Conservation (phyloP, 108 stramenopile species). For the Bacterosira constricta region DNA sequence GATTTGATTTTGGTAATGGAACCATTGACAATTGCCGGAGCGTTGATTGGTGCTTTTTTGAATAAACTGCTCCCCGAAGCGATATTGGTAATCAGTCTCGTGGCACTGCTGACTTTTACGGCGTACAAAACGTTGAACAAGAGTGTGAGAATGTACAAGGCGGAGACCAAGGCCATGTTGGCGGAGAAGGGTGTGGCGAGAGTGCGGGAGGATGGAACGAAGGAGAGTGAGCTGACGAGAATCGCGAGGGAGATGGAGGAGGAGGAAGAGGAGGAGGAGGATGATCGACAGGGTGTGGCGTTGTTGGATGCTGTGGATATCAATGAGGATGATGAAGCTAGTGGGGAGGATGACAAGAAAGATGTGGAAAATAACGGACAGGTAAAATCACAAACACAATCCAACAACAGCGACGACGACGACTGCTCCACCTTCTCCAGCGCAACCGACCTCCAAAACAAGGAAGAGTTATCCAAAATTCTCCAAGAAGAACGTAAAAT, state of each 20-base stretch:
- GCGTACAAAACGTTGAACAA: constrained; percentile 87
- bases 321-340: constrained; percentile 11
- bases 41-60: constrained; percentile 86
- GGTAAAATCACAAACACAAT: background rate
- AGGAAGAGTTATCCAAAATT: constrained; percentile 53
- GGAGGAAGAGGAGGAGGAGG: constrained; percentile 36
- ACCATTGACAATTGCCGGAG: constrained; percentile 92
- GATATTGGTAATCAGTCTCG: constrained; percentile 80
- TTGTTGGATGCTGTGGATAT: constrained; percentile 31
- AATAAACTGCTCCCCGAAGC: constrained; percentile 87
- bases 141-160: constrained; percentile 84
- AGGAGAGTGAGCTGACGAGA: constrained; percentile 45
- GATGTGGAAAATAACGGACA: background rate
- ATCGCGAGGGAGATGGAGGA: constrained; percentile 49
- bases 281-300: constrained; percentile 19
- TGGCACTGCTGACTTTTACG: constrained; percentile 78
- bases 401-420: constrained; percentile 11
- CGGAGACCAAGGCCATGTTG: constrained; percentile 65
- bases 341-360: background rate
- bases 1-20: constrained; percentile 97
- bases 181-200: constrained; percentile 8
- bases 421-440: constrained; percentile 30
- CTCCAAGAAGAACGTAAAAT: constrained; percentile 77
- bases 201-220: constrained; percentile 26
- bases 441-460: constrained; percentile 36